A percentile compares a stretch with the other conserved stretches of the same genome.
Conservation (phyloP, 108 stramenopile genomes). For the Conticribra guillardii region DNA sequence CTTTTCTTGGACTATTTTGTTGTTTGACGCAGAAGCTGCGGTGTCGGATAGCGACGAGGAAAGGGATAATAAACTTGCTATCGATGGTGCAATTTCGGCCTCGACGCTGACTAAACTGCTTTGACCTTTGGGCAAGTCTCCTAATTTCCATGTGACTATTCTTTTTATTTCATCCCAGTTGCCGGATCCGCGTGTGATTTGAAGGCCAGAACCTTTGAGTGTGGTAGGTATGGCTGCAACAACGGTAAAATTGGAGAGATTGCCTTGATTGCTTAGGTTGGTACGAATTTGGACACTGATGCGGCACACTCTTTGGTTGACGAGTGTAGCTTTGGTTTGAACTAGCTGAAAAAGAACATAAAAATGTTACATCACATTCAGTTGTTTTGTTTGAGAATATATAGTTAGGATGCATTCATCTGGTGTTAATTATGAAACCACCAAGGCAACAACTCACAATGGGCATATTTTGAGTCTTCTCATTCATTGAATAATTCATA, state of each 20-base stretch:
- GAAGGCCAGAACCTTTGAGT: constrained; percentile 51
- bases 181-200: constrained; percentile 61
- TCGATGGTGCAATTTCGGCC: constrained; percentile 33
- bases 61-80: constrained; percentile 11
- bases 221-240: constrained; percentile 54
- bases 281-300: constrained; percentile 80
- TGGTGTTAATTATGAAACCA: too few species aligned
- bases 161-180: constrained; percentile 62
- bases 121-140: constrained; percentile 63
- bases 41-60: background rate
- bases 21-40: background rate
- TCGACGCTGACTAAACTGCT: constrained; percentile 70
- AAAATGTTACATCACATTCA: too few species aligned
- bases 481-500: constrained; percentile 45
- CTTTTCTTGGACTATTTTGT: constrained; percentile 11
- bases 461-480: constrained; percentile 67
- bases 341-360: constrained; percentile 28
- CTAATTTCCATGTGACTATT: constrained; percentile 65
- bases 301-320: constrained; percentile 48
- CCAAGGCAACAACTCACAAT: constrained; percentile 7
- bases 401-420: too few species aligned
- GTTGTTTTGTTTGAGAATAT: too few species aligned
- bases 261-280: constrained; percentile 69
- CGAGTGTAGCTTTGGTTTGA: constrained; percentile 66
- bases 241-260: constrained; percentile 65